Evolutionary conservation across 116 monocot species (phyloP), one percentile per base, ranked within the genome.

Genomic region (Phalaenopsis hybrid): DNA sequence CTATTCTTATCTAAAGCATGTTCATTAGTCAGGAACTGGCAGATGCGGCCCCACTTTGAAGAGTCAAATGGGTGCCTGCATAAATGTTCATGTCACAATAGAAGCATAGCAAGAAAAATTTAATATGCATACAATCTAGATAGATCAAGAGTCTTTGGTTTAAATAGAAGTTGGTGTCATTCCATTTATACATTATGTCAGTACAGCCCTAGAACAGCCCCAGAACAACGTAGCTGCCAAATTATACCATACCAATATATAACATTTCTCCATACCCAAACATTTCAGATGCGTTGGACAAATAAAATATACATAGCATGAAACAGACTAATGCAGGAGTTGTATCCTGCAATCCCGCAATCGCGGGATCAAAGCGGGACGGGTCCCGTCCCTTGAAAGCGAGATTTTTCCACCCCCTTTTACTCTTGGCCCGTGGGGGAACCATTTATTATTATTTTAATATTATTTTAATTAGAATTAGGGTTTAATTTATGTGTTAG

Each of bases 61-160:
- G 98, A 94, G 88, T 98, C 98, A 93, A 98, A 98, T 21, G 98
- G 98, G 72, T 98, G 98, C 87, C 95, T 98, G 80, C 79, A 86
- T 52, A 45, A 83, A 58, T 43, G 23, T 55, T 57, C 77, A 52
- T 16, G 51, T 77, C 44, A 25, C 45, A 79, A 33, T 43, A n/a
- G 0, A 17, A 59, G 15, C 65, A 43, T 57, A 5, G 21, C 12
- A 7, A 23, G 25, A 55, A 61, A 57, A 8, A 48, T 10, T 21
- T 45, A 18, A 4, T 8, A 75, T 46, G 46, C 44, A 3, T 75
- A n/a, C 44, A 46, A 75, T 46, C 21, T 12, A 41, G 46, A 7
- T 74, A 8, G 16, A 44, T 43, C 74, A 69, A 61, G 69, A 28
- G 31, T 41, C 41, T 37, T 72, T 72, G 72, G 28, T 25, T 72